Percentiles rank a stretch among this genome's conserved stretches.
Evolutionary conservation across 148 eudicot species (phyloP).

Genomic region (Amaranthus hypochondriacus): DNA sequence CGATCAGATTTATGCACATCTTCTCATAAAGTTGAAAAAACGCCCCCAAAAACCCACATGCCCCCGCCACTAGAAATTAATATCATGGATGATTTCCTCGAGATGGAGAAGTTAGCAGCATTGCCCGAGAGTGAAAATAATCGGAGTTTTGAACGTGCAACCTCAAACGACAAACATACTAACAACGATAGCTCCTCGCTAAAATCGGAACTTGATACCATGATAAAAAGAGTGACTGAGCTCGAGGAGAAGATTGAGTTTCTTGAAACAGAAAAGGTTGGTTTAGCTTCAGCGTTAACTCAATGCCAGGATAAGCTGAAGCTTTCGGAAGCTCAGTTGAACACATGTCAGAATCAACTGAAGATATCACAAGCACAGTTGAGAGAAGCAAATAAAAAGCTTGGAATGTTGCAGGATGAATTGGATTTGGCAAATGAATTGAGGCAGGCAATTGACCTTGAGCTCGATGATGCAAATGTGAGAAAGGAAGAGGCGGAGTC

Average conservation of each 20-base stretch:
- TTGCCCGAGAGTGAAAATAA: constrained; percentile 30
- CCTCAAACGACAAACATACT: constrained; percentile 19
- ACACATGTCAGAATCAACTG: constrained; percentile 31
- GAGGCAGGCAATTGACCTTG: constrained; percentile 35
- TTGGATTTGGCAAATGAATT: constrained; percentile 35
- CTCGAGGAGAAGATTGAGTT: constrained; percentile 53
- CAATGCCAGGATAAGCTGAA: constrained; percentile 43
- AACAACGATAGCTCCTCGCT: constrained; percentile 18
- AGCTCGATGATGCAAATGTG: constrained; percentile 38
- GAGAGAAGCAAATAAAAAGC: constrained; percentile 30
- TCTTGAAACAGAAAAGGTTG: constrained; percentile 48
- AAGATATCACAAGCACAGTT: constrained; percentile 34
- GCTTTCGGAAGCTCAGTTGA: constrained; percentile 41
- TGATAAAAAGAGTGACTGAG: constrained; percentile 44
- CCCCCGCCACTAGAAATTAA: constrained; percentile 25
- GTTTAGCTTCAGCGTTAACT: constrained; percentile 34
- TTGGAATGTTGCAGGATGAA: constrained; percentile 35
- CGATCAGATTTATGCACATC: constrained; percentile 21
- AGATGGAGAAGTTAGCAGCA: constrained; percentile 71
- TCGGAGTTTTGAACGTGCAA: constrained; percentile 18
- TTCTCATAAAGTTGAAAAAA: constrained; percentile 18
- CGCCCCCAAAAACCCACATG: constrained; percentile 5
- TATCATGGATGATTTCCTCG: constrained; percentile 84
- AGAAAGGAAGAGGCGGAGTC: constrained; percentile 53
- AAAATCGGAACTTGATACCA: constrained; percentile 43